Evolutionary conservation across 805 yeast genomes (phyloP).

Genomic region (Jamesozyma spencerorum): DNA sequence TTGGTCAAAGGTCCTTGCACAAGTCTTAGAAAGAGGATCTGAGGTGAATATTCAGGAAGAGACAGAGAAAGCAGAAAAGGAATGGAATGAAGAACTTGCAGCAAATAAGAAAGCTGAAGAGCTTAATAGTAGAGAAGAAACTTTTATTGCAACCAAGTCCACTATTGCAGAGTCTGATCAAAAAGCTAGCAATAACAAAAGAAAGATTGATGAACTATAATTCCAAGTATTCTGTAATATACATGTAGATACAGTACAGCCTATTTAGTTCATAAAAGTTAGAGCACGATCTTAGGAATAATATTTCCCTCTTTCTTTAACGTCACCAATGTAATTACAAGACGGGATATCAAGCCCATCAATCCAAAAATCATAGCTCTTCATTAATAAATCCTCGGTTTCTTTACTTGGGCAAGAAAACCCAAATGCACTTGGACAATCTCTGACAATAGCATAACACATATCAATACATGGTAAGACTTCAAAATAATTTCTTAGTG

Average conservation of each 20-base stretch:
- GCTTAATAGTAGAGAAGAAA: not conserved
- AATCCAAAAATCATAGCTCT: constrained; percentile 27
- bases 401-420: constrained; percentile 59
- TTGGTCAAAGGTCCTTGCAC: constrained; percentile 60
- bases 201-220: constrained; percentile 11
- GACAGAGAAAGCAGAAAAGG: constrained; percentile 27
- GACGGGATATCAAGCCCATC: constrained; percentile 20
- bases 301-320: constrained; percentile 5
- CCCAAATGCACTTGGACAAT: constrained; percentile 72
- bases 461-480: constrained; percentile 77
- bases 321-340: constrained; percentile 36
- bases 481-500: constrained; percentile 57
- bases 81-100: constrained; percentile 6
- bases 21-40: constrained; percentile 43
- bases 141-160: not conserved
- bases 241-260: too few species aligned
- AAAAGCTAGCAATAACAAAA: constrained; percentile 4
- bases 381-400: constrained; percentile 11
- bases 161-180: not conserved
- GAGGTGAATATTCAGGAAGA: constrained; percentile 34
- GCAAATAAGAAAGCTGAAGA: not conserved
- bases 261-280: too few species aligned
- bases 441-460: constrained; percentile 68
- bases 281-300: not conserved
- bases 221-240: too few species aligned